A percentile compares a stretch with the other conserved stretches of the same genome.
phyloP scores from a whole-genome alignment of 2,329 filamentous ascomycete genomes.

The Fusarium protoensiforme region DNA sequence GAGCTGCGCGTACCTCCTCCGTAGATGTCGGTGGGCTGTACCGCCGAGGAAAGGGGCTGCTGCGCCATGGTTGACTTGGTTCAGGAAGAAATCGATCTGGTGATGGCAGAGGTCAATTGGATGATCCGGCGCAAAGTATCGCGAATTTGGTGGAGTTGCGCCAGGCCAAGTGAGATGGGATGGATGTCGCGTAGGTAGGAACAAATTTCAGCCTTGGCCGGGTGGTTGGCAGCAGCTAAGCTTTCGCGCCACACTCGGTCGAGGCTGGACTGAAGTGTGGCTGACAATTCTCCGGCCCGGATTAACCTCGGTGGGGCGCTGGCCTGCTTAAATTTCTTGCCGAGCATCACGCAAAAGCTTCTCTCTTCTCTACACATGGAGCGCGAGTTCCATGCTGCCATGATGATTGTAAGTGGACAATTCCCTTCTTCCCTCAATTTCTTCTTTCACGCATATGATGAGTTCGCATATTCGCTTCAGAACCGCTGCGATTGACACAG shows the following conservation, averaged over 20 bases:
- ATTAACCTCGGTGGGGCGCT: slow-evolving; percentile 31
- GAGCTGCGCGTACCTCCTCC: slow-evolving; percentile 64
- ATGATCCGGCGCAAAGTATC: slow-evolving; percentile 38
- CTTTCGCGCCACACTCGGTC: slow-evolving; percentile 13
- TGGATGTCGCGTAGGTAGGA: slow-evolving; percentile 45
- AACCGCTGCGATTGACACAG: slow-evolving; percentile 63
- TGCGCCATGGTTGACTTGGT: slow-evolving; percentile 59
- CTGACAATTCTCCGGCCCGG: slow-evolving; percentile 10
- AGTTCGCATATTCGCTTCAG: slow-evolving; percentile 58
- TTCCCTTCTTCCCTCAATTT: not conserved
- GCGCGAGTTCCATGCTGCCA: slow-evolving; percentile 46
- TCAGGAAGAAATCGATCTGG: slow-evolving; percentile 1
- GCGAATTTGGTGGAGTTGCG: slow-evolving; percentile 42
- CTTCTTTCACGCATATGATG: slow-evolving; percentile 50
- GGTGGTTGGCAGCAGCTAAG: slow-evolving; percentile 40
- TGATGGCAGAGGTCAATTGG: slow-evolving; percentile 40
- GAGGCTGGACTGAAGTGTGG: slow-evolving; percentile 27
- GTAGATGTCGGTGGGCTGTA: slow-evolving; percentile 71
- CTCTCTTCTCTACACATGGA: slow-evolving; percentile 40
- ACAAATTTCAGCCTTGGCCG: slow-evolving; percentile 48
- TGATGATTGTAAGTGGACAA: slow-evolving; percentile 52
- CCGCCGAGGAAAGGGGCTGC: slow-evolving; percentile 65
- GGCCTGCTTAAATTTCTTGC: slow-evolving; percentile 36
- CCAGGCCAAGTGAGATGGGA: slow-evolving; percentile 22
- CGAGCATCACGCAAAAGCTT: slow-evolving; percentile 6